phyloP scores from a whole-genome alignment of 148 eudicot genomes.

The Amaranthus cruentus region DNA sequence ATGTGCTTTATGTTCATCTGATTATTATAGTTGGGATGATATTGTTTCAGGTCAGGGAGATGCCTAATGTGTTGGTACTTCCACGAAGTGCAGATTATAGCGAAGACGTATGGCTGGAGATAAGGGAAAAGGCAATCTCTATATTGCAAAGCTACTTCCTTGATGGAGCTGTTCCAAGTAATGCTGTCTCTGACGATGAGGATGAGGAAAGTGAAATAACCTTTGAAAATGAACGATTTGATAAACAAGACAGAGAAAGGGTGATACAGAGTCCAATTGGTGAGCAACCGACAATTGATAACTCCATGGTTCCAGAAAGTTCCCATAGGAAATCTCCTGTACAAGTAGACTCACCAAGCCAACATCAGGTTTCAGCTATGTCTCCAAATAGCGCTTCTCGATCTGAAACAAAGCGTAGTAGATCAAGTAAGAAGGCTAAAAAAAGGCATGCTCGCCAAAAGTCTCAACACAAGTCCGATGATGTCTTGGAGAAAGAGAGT shows the following conservation, averaged over 20 bases:
- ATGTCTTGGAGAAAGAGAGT: slow-evolving; percentile 62
- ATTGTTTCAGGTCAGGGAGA: slow-evolving; percentile 74
- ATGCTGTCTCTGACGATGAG: slow-evolving; percentile 83
- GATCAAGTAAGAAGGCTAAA: slow-evolving; percentile 95
- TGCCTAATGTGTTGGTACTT: slow-evolving; percentile 98
- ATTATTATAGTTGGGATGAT: slow-evolving; percentile 2
- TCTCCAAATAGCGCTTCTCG: slow-evolving; percentile 48
- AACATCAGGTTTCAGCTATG: slow-evolving; percentile 46
- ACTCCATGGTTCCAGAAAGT: slow-evolving; percentile 44
- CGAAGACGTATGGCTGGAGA: slow-evolving; percentile 99
- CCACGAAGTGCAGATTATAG: slow-evolving; percentile 99
- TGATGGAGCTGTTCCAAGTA: slow-evolving; percentile 64
- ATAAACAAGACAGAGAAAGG: slow-evolving; percentile 42
- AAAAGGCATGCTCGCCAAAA: slow-evolving; percentile 86
- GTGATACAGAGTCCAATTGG: slow-evolving; percentile 42
- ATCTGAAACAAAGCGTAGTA: slow-evolving; percentile 77
- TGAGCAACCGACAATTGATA: slow-evolving; percentile 43
- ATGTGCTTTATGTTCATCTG: background rate
- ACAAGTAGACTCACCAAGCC: slow-evolving; percentile 53
- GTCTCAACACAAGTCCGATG: slow-evolving; percentile 67
- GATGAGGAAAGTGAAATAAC: slow-evolving; percentile 67
- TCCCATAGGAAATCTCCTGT: slow-evolving; percentile 42
- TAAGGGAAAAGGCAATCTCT: slow-evolving; percentile 86
- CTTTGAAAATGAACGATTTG: slow-evolving; percentile 46
- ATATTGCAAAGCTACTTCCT: slow-evolving; percentile 74